Conservation (phyloP, 371 early-diverging fungal genomes). For the Batkoa obscura region DNA sequence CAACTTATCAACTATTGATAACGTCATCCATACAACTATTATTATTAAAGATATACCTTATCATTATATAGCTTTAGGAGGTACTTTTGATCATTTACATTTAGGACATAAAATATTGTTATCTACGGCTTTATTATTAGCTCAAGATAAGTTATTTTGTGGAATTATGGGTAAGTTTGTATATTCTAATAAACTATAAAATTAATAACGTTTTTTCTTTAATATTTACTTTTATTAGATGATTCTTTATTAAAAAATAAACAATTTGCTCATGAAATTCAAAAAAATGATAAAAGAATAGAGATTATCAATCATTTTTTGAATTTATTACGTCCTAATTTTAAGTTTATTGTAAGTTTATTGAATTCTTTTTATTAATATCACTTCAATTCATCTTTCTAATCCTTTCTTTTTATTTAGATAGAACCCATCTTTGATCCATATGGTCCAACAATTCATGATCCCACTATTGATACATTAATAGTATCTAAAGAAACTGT, state of each 20-base stretch:
- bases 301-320: conserved; percentile 35
- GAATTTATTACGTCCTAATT: conserved; percentile 22
- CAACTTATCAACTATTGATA: no score
- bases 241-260: conserved; percentile 51
- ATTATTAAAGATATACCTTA: no score
- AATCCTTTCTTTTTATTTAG: no score
- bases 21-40: no score
- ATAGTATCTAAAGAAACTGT: conserved; percentile 80
- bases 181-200: not conserved
- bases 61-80: conserved; percentile 88
- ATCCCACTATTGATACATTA: conserved; percentile 49
- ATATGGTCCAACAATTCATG: conserved; percentile 75
- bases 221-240: conserved; percentile 13
- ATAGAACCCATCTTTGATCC: conserved; percentile 60
- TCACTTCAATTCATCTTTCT: no score
- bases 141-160: conserved; percentile 34
- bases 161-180: conserved; percentile 46
- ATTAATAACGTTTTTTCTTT: conserved; percentile 4
- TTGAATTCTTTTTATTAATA: no score
- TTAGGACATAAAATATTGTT: conserved; percentile 85
- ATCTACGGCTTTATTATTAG: conserved; percentile 54
- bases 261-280: conserved; percentile 40
- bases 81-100: conserved; percentile 95
- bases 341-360: conserved; percentile 11
- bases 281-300: conserved; percentile 42